Evolutionary conservation across 352 stramenopile species (phyloP), one percentile per base, ranked within the genome.

Genomic region (Phytophthora agathidicida): DNA sequence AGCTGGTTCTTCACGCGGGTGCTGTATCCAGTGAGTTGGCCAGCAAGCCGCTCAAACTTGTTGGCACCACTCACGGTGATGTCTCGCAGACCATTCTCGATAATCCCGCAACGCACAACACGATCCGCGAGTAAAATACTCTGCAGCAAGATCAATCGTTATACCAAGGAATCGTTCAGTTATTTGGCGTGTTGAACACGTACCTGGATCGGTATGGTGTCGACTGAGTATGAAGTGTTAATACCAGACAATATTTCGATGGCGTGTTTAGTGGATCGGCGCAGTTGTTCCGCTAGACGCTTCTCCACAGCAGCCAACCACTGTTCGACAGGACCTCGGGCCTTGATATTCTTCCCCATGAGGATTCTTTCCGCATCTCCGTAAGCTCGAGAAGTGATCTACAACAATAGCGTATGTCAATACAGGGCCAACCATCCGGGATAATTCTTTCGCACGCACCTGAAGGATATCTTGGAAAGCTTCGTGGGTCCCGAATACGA

Each of bases 341-440:
- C 83, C 53, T 93, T 93, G 2, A 93, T 38, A 35, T 91, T 91
- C 36, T 77, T 91, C 0, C 83, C 83, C 75, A 93, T 86, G 0
- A 51, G 22, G 10, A 93, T 83, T 1, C 61, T 64, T 46, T 93
- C 83, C 0, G 41, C 38, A 16, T 65, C 47, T 3, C 72, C 73
- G 23, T 77, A 73, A 7, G 63, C 60, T 7, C 73, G 75, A 0
- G 80, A 89, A 7, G 61, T 65, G 19, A 79, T 37, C 68, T 71
- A 30, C n/a, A n/a, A n/a, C n/a, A 14, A 50, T 6, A 28, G 5
- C 3, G 11, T 31, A n/a, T n/a, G n/a, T n/a, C n/a, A n/a, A n/a
- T n/a, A n/a, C n/a, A n/a, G n/a, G n/a, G n/a, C n/a, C n/a, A n/a
- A n/a, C n/a, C n/a, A n/a, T n/a, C n/a, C n/a, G n/a, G n/a, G n/a